These are phyloP conservation scores for Podila verticillata DNA, from an alignment of 192 early-diverging fungal species.

Conservation along the genomic window DNA sequence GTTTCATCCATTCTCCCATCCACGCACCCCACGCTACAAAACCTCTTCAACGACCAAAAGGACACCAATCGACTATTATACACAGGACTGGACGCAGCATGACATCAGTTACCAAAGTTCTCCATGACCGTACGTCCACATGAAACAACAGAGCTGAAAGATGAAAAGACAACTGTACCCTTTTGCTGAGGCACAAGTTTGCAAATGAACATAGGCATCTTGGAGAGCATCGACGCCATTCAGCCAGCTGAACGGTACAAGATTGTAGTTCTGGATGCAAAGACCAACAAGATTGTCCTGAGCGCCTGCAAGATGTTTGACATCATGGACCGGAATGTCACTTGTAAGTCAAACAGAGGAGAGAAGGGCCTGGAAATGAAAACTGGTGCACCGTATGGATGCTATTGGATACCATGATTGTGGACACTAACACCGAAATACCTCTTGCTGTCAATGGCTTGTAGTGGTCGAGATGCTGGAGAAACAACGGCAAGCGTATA, in stretches of 20 bases:
- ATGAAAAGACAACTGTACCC: neutral
- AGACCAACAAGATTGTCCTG: conserved; percentile 75
- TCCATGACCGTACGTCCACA: conserved; percentile 30
- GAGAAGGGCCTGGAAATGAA: too few species aligned
- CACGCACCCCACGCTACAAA: too few species aligned
- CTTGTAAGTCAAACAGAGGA: conserved; percentile 57
- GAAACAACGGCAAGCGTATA: conserved; percentile 65
- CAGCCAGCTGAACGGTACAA: conserved; percentile 83
- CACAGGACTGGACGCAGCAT: neutral
- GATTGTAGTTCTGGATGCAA: conserved; percentile 82
- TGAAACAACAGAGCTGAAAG: neutral
- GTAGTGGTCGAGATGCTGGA: conserved; percentile 73
- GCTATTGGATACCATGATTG: too few species aligned
- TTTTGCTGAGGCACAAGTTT: neutral
- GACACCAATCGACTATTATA: too few species aligned
- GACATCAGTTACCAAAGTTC: conserved; percentile 26
- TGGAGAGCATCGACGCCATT: conserved; percentile 82
- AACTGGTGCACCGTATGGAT: too few species aligned
- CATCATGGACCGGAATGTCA: conserved; percentile 73
- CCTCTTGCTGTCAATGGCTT: too few species aligned
- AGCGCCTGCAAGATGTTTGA: conserved; percentile 81
- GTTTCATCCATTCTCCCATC: too few species aligned
- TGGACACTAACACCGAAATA: too few species aligned
- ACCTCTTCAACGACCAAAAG: too few species aligned
- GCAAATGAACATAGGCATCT: conserved; percentile 49